Percentiles rank a stretch among this genome's conserved stretches.
Conservation (phyloP, 352 stramenopile species). For the Phytophthora tentaculata region DNA sequence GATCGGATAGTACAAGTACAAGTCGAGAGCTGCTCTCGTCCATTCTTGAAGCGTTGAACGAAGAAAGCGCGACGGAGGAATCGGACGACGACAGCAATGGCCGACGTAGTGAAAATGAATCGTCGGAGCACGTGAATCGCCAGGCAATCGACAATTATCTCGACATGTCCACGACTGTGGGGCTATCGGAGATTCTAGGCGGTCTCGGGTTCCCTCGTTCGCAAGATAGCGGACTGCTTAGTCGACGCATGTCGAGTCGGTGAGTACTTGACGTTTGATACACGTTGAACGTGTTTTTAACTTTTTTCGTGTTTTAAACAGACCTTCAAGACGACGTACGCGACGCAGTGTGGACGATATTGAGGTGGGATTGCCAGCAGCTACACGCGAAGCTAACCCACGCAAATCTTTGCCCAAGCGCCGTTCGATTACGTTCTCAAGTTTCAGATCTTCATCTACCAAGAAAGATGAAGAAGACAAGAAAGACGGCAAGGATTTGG, state of each 20-base stretch:
- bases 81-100: constrained; percentile 40
- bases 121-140: constrained; percentile 63
- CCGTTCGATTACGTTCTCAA: constrained; percentile 82
- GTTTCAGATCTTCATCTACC: constrained; percentile 39
- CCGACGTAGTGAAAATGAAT: constrained; percentile 40
- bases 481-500: constrained; percentile 25
- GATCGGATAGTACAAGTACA: constrained; percentile 9
- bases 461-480: constrained; percentile 22
- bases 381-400: constrained; percentile 54
- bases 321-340: constrained; percentile 21
- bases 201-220: constrained; percentile 64
- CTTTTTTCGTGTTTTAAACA: constrained; percentile 10
- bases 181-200: constrained; percentile 70
- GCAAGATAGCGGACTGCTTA: constrained; percentile 55
- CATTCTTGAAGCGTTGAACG: constrained; percentile 26
- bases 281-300: background rate
- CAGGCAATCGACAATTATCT: constrained; percentile 88
- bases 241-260: constrained; percentile 59
- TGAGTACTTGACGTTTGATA: constrained; percentile 33
- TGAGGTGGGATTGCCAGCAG: constrained; percentile 68
- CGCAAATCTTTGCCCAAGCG: constrained; percentile 60
- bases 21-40: constrained; percentile 18
- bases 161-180: constrained; percentile 81
- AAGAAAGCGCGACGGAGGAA: constrained; percentile 41
- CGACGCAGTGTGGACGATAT: constrained; percentile 79